Base-by-base conservation (phyloP, 148 eudicot genomes). In the Tetragonia tetragonoides region DNA sequence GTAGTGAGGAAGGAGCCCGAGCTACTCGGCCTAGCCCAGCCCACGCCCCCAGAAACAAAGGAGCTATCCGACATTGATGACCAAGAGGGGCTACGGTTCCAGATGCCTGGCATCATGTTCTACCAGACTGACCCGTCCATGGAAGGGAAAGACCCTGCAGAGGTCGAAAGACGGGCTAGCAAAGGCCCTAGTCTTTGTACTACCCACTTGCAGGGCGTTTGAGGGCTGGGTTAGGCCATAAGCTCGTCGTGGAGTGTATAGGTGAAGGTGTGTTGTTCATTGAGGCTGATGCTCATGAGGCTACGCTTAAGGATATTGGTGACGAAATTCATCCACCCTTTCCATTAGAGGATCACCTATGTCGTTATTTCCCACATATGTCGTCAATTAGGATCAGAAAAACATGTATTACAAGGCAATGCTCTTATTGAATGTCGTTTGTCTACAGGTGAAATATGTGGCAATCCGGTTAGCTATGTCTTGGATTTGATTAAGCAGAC, bases 291-390 rank as follows among this genome's bases (percentile, higher is more conserved):
- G 79, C 76, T 0, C n/a, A n/a, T n/a, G 76, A 81, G 63, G 79
- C 42, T 3, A 49, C 37, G 15, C 70, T 81, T 15, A 79, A 81
- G 79, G 79, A 81, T 70, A 75, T 81, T 5, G 79, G 79, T 10
- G 76, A 51, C 49, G 83, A 75, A 17, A 81, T 81, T 51, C 83
- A 81, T 41, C 83, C 83, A 37, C 83, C 83, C 1, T 81, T 81
- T 51, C 83, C 83, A 44, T 44, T n/a, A n/a, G n/a, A n/a, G n/a
- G n/a, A n/a, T n/a, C n/a, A n/a, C n/a, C n/a, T n/a, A n/a, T n/a
- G n/a, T n/a, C n/a, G n/a, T n/a, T n/a, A n/a, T n/a, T n/a, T n/a
- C n/a, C n/a, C n/a, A n/a, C n/a, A n/a, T n/a, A n/a, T n/a, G n/a
- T n/a, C n/a, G n/a, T n/a, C n/a, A n/a, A n/a, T n/a, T n/a, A n/a